Percentiles rank a stretch among this genome's conserved stretches.
phyloP scores from a whole-genome alignment of 176 grass and related monocot species.

The Echinochloa phyllopogon region DNA sequence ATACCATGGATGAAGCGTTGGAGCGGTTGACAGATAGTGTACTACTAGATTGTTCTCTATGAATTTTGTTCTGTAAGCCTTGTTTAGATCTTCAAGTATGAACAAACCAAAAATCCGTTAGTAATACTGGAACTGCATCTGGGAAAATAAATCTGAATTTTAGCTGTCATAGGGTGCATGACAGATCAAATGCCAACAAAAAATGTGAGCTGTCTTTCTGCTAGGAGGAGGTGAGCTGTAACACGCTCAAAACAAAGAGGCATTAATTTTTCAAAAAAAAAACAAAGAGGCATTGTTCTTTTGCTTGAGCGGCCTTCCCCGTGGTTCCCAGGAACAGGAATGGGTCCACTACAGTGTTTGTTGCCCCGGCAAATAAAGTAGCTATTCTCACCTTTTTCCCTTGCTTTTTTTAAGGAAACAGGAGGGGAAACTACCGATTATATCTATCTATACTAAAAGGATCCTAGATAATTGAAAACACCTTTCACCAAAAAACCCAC shows the following conservation, averaged over 20 bases:
- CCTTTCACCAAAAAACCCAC: too few relatives aligned
- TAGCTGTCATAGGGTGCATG: neutral
- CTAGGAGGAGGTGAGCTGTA: neutral
- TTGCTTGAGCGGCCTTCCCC: neutral
- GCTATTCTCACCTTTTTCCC: too few relatives aligned
- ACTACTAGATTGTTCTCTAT: neutral
- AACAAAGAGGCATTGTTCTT: slow-evolving; percentile 27
- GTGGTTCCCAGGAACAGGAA: slow-evolving; percentile 22
- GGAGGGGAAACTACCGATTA: too few relatives aligned
- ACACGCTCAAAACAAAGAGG: neutral
- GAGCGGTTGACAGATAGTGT: neutral
- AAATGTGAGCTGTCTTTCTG: slow-evolving; percentile 16
- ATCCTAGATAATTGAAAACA: too few relatives aligned
- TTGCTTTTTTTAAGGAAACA: too few relatives aligned
- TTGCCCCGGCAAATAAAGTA: slow-evolving; percentile 8
- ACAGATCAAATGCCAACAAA: neutral
- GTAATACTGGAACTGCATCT: neutral
- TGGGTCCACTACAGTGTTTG: slow-evolving; percentile 29
- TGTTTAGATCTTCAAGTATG: slow-evolving; percentile 9
- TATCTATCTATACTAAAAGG: too few relatives aligned
- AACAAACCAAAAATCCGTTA: neutral
- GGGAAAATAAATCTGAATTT: neutral
- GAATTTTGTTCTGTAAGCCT: neutral
- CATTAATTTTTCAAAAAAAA: slow-evolving; percentile 13
- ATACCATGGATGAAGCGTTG: neutral